Percentiles rank a stretch among this genome's conserved stretches.
Evolutionary conservation across 371 early-diverging fungal genomes (phyloP).

Genomic region (Mucor racemosus): DNA sequence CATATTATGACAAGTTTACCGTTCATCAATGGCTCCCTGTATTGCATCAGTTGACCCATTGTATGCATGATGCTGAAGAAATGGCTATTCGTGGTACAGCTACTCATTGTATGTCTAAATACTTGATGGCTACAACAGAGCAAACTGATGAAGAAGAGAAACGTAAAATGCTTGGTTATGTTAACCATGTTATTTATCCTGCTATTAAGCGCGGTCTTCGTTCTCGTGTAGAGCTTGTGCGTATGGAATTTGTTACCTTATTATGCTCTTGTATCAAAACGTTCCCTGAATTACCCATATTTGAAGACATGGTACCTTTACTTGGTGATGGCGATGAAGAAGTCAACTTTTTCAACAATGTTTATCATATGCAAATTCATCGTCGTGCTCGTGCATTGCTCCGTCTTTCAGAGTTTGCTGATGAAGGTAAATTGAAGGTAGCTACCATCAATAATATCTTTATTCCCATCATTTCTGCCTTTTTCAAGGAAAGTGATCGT

Average conservation of each 20-base stretch:
- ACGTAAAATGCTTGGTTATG: constrained; percentile 48
- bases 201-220: constrained; percentile 77
- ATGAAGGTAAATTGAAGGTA: constrained; percentile 49
- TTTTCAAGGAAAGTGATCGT: constrained; percentile 80
- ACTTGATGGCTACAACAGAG: constrained; percentile 55
- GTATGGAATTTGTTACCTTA: constrained; percentile 72
- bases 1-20: constrained; percentile 62
- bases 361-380: constrained; percentile 93
- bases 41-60: constrained; percentile 83
- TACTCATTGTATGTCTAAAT: constrained; percentile 70
- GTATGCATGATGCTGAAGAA: constrained; percentile 84
- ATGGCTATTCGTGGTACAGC: constrained; percentile 88
- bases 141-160: constrained; percentile 47
- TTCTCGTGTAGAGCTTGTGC: constrained; percentile 62
- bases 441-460: constrained; percentile 76
- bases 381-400: constrained; percentile 85
- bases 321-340: constrained; percentile 77
- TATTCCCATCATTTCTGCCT: constrained; percentile 83
- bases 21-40: constrained; percentile 88
- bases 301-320: constrained; percentile 70
- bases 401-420: constrained; percentile 68
- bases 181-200: constrained; percentile 73
- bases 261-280: constrained; percentile 67
- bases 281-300: constrained; percentile 62
- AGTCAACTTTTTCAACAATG: constrained; percentile 87